phyloP scores from a whole-genome alignment of 2,329 filamentous ascomycete species.

The Hypocreales sp. region DNA sequence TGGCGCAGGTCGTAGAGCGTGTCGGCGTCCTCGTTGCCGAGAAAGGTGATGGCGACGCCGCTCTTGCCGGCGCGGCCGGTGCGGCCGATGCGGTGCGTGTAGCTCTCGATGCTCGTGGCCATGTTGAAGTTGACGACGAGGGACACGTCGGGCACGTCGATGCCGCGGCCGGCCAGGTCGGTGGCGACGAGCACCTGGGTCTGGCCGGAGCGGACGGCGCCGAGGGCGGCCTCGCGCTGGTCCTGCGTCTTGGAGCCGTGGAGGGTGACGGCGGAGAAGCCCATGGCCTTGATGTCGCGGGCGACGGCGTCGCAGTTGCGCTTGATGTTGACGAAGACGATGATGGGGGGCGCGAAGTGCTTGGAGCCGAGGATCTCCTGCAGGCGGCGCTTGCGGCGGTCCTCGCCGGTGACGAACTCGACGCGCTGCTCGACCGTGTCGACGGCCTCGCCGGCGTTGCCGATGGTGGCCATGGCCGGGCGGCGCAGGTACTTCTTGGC shows the following conservation, averaged over 20 bases:
- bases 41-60: slow-evolving; percentile 89
- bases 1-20: slow-evolving; percentile 90
- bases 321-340: slow-evolving; percentile 99
- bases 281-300: slow-evolving; percentile 85
- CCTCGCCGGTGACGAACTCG: slow-evolving; percentile 79
- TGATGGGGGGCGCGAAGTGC: slow-evolving; percentile 79
- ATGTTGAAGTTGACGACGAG: slow-evolving; percentile 99
- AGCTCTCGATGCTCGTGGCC: slow-evolving; percentile 81
- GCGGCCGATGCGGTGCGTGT: slow-evolving; percentile 92
- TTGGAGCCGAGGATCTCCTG: slow-evolving; percentile 70
- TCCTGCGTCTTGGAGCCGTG: slow-evolving; percentile 97
- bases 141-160: slow-evolving; percentile 87
- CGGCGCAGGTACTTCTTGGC: slow-evolving; percentile 92
- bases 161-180: slow-evolving; percentile 90
- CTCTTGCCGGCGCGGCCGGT: slow-evolving; percentile 96
- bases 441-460: slow-evolving; percentile 87
- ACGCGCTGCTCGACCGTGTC: slow-evolving; percentile 97
- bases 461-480: slow-evolving; percentile 87
- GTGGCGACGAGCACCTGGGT: slow-evolving; percentile 89
- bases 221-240: slow-evolving; percentile 85
- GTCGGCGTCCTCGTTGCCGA: slow-evolving; percentile 80
- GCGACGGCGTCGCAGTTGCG: slow-evolving; percentile 94
- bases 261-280: slow-evolving; percentile 76
- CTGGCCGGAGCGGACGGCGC: slow-evolving; percentile 63
- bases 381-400: slow-evolving; percentile 93